Base-by-base conservation (phyloP, 1,139 yeast genomes). In the Debaryomyces subglobosus region DNA sequence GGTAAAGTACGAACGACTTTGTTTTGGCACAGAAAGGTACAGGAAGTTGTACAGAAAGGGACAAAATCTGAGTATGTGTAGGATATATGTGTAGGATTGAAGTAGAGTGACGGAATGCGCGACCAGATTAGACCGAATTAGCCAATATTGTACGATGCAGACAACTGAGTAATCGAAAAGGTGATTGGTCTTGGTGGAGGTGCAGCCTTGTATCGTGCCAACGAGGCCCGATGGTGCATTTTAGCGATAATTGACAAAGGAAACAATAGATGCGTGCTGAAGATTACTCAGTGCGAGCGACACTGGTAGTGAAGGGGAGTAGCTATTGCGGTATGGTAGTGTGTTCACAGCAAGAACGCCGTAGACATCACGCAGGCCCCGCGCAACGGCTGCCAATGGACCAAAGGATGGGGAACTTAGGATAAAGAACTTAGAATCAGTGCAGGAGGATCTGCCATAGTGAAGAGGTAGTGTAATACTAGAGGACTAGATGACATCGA, bases 321-420 rank as follows among this genome's bases (percentile, higher is more conserved):
- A 9, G 27, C 27, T 12, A 27, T 12, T 27, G 30, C 30, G 30
- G 30, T 12, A 27, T 27, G 30, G 30, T 27, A 27, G 30, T 27
- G 30, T 27, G 6, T n/a, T n/a, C 15, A 35, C 9, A n/a, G 25
- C 38, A 35, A 35, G 7, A 35, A 12, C 9, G 38, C 38, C 38
- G 38, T 35, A 20, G 25, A 21, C 38, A 35, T 35, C 38, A 35
- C 38, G 25, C 38, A 35, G 25, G 30, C 30, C 30, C 30, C 30
- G 30, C 30, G 13, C 30, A 27, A 27, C 30, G 30, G 30, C 30
- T 27, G 30, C 13, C 27, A 12, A 27, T 5, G 13, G 30, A 12
- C 13, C 27, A 27, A 25, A 25, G 30, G n/a, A 4, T 27, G 30
- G 30, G 30, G 24, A 21, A 21, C 8, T 7, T 7, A 21, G 24